Conservation (phyloP, 176 grass and related monocot genomes). For the Tuctoria greenei region DNA sequence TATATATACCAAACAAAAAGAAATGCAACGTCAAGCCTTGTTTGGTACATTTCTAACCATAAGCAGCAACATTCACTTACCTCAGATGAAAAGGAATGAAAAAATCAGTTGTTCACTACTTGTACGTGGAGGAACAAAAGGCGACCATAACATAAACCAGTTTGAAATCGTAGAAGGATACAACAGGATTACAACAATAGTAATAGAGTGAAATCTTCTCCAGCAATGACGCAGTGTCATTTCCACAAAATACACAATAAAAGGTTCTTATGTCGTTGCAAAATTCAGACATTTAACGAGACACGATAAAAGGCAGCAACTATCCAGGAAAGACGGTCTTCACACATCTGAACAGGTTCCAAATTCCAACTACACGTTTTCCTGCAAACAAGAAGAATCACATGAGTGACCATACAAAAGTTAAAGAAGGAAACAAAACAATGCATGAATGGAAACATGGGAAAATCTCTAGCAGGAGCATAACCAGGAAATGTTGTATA, state of each 20-base stretch:
- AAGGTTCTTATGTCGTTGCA: conserved; percentile 13
- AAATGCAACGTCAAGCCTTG: background rate
- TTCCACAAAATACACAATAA: background rate
- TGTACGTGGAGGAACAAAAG: background rate
- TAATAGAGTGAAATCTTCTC: background rate
- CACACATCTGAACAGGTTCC: conserved; percentile 18
- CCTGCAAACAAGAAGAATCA: conserved; percentile 33
- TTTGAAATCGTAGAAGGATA: conserved; percentile 12
- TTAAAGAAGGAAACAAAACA: background rate
- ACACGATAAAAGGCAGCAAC: conserved; percentile 15
- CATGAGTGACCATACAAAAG: background rate
- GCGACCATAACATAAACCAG: background rate
- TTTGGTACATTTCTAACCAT: background rate
- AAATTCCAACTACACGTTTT: background rate
- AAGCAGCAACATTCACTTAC: background rate
- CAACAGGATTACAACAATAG: background rate
- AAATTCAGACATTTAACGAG: conserved; percentile 15
- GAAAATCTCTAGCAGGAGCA: background rate
- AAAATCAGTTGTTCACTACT: background rate
- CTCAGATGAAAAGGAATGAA: background rate
- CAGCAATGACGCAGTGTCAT: background rate
- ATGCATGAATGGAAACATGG: background rate
- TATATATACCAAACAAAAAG: background rate
- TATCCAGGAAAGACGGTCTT: conserved; percentile 27
- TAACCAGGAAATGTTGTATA: background rate